A percentile compares a stretch with the other conserved stretches of the same genome.
Conservation (phyloP, 2,329 filamentous ascomycete species). For the Cytospora piceae region DNA sequence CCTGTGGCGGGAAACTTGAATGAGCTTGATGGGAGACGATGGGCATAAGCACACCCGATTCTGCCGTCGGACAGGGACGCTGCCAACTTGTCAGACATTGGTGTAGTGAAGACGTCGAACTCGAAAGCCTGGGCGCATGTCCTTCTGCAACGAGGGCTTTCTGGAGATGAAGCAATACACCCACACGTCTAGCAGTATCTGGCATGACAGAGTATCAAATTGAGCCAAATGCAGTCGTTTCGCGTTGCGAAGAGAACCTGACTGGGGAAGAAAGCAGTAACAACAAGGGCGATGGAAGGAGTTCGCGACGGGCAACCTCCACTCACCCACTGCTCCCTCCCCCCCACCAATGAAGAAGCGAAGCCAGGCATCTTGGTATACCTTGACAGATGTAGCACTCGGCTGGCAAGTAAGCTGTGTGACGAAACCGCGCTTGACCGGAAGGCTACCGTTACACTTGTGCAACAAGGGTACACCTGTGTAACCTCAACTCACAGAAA, state of each 20-base stretch:
- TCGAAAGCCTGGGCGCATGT: background rate
- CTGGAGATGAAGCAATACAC: background rate
- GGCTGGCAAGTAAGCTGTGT: constrained; percentile 13
- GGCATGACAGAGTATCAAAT: background rate
- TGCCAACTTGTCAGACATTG: background rate
- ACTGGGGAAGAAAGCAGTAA: background rate
- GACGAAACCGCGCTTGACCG: constrained; percentile 23
- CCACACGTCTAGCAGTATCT: background rate
- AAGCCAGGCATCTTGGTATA: background rate
- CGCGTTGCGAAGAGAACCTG: background rate
- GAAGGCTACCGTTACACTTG: background rate
- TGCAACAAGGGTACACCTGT: background rate
- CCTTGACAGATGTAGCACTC: constrained; percentile 14
- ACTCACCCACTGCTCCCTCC: too few relatives aligned
- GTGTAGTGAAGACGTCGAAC: background rate
- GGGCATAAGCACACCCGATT: constrained; percentile 21
- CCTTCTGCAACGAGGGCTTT: background rate
- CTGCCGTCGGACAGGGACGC: constrained; percentile 27
- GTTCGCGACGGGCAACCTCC: background rate
- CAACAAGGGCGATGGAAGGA: background rate
- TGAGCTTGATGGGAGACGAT: constrained; percentile 19
- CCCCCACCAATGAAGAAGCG: background rate
- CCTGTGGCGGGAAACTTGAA: constrained; percentile 14
- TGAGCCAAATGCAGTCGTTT: background rate
- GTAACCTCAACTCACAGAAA: background rate